Base-by-base conservation (phyloP, 768 basidiomycete species). In the Tephrocybe sp. region DNA sequence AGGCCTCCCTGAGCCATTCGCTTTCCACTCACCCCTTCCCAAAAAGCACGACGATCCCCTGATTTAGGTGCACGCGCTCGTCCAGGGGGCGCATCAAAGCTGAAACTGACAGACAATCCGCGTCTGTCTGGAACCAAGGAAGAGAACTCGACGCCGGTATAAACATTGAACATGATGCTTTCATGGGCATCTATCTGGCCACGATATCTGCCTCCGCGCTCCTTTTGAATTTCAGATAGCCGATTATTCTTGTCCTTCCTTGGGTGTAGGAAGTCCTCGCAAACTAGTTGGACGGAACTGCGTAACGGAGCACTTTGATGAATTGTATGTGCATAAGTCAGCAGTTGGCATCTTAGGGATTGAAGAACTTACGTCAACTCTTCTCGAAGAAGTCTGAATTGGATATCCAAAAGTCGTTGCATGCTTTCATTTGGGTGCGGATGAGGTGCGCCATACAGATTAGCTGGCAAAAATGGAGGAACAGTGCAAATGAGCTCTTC, bases 301-400 rank as follows among this genome's bases (percentile, higher is more conserved):
- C 83, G 71, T 24, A 84, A 60, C 0, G 82, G 75, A 0, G 83
- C 81, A 4, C 83, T 83, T 42, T 2, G 47, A 30, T 44, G 34
- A 9, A 35, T 31, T 30, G 37, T 36, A 28, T 54, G 28, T 31
- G 40, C 27, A 24, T 35, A 39, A 40, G 5, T 16, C n/a, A 34
- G 31, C 6, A 37, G n/a, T n/a, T n/a, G n/a, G n/a, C n/a, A n/a
- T n/a, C n/a, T 37, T 3, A 2, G 1, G n/a, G 5, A 13, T 51
- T 21, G 47, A 48, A 19, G 27, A 6, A 60, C 79, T 19, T 57
- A 86, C 80, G 76, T 85, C 15, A 86, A 66, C 48, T 91, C 89
- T 54, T 89, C 89, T 30, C 89, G 72, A 28, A 91, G 67, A 0
- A 90, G 72, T 27, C 89, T 79, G 63, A 87, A 91, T 55, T 91